Conservation (phyloP, 306 rosid species). For the Corylus avellana region DNA sequence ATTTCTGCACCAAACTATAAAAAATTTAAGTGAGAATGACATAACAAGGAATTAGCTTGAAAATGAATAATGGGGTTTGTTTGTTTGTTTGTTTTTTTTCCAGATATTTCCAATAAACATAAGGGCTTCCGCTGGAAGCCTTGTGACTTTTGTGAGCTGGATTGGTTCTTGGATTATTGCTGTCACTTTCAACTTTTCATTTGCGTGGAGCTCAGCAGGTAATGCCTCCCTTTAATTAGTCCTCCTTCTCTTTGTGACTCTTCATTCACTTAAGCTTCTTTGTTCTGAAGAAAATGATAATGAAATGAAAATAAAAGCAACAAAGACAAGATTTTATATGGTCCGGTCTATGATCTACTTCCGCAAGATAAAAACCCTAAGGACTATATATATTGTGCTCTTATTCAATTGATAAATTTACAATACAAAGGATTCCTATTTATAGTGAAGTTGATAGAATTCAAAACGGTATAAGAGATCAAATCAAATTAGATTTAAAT, state of each 20-base stretch:
- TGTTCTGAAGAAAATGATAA: neutral
- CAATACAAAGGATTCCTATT: no score
- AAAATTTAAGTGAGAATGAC: neutral
- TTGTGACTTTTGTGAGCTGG: conserved; percentile 30
- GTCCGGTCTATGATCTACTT: no score
- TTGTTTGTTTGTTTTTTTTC: no score
- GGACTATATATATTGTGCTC: no score
- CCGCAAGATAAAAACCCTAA: no score
- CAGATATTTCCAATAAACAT: conserved; percentile 30
- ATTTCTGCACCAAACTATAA: neutral
- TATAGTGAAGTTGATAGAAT: no score
- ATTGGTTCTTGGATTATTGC: conserved; percentile 32
- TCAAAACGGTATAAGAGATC: no score
- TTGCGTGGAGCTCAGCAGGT: conserved; percentile 43
- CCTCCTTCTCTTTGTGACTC: no score
- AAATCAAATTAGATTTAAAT: no score
- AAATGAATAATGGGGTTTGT: neutral
- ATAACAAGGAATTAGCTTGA: neutral
- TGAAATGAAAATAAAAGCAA: no score
- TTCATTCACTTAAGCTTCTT: no score
- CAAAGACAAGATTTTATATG: neutral
- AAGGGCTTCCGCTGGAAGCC: conserved; percentile 43
- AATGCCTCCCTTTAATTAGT: neutral
- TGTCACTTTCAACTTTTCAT: conserved; percentile 28
- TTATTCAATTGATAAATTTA: no score